Conservation (phyloP, 192 early-diverging fungal species). For the Haplosporangium gracile region DNA sequence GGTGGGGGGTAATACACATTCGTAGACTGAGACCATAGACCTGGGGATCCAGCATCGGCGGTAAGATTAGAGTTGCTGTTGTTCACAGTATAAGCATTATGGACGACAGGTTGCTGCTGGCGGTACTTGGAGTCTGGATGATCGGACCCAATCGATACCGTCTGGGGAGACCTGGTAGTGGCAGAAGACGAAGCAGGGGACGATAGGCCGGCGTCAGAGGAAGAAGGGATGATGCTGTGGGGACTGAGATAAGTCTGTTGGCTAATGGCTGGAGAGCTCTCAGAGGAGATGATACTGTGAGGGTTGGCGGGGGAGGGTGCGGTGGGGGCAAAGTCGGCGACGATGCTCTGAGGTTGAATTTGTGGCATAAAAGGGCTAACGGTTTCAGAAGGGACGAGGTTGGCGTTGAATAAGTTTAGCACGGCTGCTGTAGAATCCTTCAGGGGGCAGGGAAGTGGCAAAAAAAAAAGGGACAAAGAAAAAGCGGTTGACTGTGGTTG, state of each 20-base stretch:
- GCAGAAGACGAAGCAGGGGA: not conserved
- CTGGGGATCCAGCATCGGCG: not conserved
- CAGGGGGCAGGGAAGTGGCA: too few species aligned
- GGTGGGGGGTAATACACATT: not conserved
- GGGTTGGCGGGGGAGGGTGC: not conserved
- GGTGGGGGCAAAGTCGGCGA: not conserved
- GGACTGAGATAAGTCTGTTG: not conserved
- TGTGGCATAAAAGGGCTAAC: not conserved
- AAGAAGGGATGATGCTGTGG: not conserved
- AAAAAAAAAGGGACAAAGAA: too few species aligned
- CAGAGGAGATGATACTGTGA: slow-evolving; percentile 1
- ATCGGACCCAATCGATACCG: not conserved
- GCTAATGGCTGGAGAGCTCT: not conserved
- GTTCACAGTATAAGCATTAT: not conserved
- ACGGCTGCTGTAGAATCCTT: too few species aligned
- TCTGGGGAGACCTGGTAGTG: not conserved
- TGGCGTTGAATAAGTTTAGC: not conserved
- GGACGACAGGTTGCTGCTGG: not conserved
- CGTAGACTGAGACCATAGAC: not conserved
- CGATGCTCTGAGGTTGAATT: not conserved
- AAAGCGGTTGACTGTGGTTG: too few species aligned
- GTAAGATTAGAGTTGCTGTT: not conserved
- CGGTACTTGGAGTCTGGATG: not conserved
- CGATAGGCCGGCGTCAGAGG: not conserved
- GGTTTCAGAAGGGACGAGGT: not conserved